phyloP scores from a whole-genome alignment of 257 asterid genomes.

The Forsythia suspensa region DNA sequence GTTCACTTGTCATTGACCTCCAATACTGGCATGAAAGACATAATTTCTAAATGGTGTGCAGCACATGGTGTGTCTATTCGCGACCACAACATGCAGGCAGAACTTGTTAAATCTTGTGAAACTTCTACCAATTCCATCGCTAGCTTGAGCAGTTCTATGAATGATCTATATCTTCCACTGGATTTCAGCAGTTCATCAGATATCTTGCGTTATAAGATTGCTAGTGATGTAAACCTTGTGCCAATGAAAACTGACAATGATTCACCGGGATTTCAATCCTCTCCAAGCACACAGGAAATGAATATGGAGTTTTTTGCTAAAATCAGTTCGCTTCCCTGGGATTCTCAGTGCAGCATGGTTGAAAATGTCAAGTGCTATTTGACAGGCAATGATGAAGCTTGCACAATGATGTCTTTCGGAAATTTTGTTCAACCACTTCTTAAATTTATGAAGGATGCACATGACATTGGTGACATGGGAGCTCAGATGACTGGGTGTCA shows the following conservation, averaged over 20 bases:
- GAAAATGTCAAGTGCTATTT: conserved; percentile 43
- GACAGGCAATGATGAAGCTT: conserved; percentile 34
- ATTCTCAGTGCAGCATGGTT: conserved; percentile 52
- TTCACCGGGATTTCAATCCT: conserved; percentile 15
- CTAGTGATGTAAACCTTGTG: conserved; percentile 15
- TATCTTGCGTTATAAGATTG: conserved; percentile 20
- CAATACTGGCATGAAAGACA: conserved; percentile 56
- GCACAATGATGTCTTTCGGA: conserved; percentile 29
- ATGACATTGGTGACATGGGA: conserved; percentile 41
- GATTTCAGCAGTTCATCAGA: conserved; percentile 60
- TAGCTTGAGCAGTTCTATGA: conserved; percentile 70
- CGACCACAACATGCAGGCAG: conserved; percentile 42
- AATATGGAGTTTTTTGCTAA: conserved; percentile 37
- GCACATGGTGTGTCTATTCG: conserved; percentile 40
- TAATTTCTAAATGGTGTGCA: conserved; percentile 65
- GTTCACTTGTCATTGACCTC: conserved; percentile 52
- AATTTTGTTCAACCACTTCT: conserved; percentile 40
- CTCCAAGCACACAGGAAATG: conserved; percentile 20
- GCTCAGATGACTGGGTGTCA: conserved; percentile 73
- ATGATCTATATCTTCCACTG: conserved; percentile 53
- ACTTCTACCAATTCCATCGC: conserved; percentile 58
- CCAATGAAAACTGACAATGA: conserved; percentile 9
- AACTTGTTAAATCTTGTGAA: conserved; percentile 39
- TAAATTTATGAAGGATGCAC: conserved; percentile 67
- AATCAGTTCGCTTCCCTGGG: conserved; percentile 69